Conservation (phyloP, 768 basidiomycete genomes). For the Cantharellus cinnabarinus region DNA sequence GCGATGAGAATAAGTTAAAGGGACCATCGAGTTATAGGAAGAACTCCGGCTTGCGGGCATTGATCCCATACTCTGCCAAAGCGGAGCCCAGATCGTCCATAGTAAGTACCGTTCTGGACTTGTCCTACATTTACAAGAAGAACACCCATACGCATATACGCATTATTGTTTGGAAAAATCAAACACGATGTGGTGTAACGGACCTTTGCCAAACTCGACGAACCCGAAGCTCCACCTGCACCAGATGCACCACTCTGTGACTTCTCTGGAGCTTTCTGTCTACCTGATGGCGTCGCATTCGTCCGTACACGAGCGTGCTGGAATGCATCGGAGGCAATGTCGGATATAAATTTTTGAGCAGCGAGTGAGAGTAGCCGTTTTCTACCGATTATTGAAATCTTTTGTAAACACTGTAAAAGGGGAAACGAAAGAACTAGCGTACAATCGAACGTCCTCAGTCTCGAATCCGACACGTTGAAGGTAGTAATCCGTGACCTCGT, state of each 20-base stretch:
- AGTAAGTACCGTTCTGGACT: constrained; percentile 80
- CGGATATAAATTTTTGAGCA: constrained; percentile 93
- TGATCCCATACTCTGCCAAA: constrained; percentile 89
- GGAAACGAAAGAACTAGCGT: not conserved
- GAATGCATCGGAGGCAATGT: constrained; percentile 90
- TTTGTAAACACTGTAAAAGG: constrained; percentile 20
- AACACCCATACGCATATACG: constrained; percentile 17
- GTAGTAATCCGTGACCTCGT: constrained; percentile 95
- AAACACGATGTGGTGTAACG: no score
- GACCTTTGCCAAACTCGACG: no score
- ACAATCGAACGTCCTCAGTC: constrained; percentile 86
- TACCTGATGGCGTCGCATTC: constrained; percentile 50
- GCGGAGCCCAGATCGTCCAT: constrained; percentile 95
- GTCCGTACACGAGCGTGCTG: constrained; percentile 93
- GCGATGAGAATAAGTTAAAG: not conserved
- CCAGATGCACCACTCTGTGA: constrained; percentile 2
- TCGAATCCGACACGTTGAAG: constrained; percentile 92
- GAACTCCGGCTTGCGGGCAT: constrained; percentile 83
- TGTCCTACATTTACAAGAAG: constrained; percentile 48
- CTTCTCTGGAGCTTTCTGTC: constrained; percentile 12
- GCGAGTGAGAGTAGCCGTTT: constrained; percentile 89
- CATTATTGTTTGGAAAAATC: not conserved
- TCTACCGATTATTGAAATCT: constrained; percentile 21
- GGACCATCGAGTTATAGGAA: constrained; percentile 16
- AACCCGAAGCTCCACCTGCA: constrained; percentile 20